Conservation (phyloP, 2,329 filamentous ascomycete species). For the Truncatella angustata region DNA sequence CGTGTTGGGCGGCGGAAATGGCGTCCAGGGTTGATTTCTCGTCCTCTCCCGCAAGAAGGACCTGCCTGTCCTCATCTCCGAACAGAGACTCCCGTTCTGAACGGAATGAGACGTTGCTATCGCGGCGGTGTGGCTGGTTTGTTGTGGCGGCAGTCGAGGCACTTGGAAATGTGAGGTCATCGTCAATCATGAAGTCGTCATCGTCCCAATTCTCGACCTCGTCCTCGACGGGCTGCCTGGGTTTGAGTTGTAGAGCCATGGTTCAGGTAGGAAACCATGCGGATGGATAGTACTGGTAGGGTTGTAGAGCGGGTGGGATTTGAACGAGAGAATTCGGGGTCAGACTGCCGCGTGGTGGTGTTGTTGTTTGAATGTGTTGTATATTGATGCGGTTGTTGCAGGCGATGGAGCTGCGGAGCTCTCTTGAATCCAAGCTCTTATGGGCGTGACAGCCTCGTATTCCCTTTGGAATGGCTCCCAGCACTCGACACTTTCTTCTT, state of each 20-base stretch:
- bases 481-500: slow-evolving; percentile 6
- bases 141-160: slow-evolving; percentile 37
- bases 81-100: slow-evolving; percentile 76
- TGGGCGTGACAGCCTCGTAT: neutral
- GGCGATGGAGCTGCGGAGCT: neutral
- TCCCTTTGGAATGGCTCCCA: neutral
- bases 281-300: neutral
- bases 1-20: slow-evolving; percentile 81
- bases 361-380: no score
- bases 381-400: neutral
- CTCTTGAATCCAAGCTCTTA: neutral
- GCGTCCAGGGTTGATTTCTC: slow-evolving; percentile 81
- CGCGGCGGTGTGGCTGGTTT: slow-evolving; percentile 57
- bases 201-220: slow-evolving; percentile 77
- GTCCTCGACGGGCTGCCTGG: slow-evolving; percentile 51
- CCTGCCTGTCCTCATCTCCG: slow-evolving; percentile 84
- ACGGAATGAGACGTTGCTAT: slow-evolving; percentile 79
- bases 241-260: slow-evolving; percentile 57
- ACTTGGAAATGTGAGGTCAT: slow-evolving; percentile 61
- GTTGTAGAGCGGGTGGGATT: neutral
- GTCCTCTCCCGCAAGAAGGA: slow-evolving; percentile 81
- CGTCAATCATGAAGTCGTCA: slow-evolving; percentile 71
- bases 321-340: neutral
- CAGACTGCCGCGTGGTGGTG: neutral
- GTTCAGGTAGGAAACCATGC: slow-evolving; percentile 20